Base-by-base conservation (phyloP, 163 green algal species). In the Chlamydomonas reinhardtii region DNA sequence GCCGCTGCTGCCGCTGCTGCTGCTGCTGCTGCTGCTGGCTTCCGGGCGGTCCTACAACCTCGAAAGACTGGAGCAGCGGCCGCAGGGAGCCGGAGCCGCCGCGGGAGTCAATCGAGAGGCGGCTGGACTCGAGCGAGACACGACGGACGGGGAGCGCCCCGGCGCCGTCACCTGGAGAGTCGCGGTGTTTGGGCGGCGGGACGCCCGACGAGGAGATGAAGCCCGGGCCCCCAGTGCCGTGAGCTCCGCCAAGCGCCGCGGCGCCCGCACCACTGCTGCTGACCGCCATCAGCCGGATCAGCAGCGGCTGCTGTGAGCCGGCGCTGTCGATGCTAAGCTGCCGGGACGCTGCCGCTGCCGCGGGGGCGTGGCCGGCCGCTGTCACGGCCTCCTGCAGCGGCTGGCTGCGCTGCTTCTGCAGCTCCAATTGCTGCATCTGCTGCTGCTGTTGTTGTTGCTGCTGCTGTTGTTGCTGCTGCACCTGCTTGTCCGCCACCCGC, bases 261-360 rank as follows among this genome's bases (percentile, higher is more conserved):
- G 48, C 11, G 48, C 48, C 48, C 1, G 12, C 48, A 22, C 25
- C 11, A 17, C 25, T 29, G 61, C 61, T 68, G 61, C 61, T 68
- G 19, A 5, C 24, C 61, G 24, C 9, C 61, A 12, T 17, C 14
- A 12, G 25, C 61, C 4, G 31, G 20, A 65, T 22, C 25, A 84
- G 76, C 65, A 84, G 65, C n/a, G 76, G 76, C 65, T 68, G 76
- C 65, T 84, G 76, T 11, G 76, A 84, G 65, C n/a, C 62, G n/a
- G n/a, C 39, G 24, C 64, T 75, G 39, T 84, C 76, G 29, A 35
- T 54, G 76, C 76, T 84, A 43, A 20, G 16, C 37, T 65, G 76
- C 22, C 37, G 6, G 2, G 27, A 62, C 24, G 22, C 19, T 22
- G n/a, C 31, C 56, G 54, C 32, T 14, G 29, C 74, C 43, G 52